Conservation (phyloP, 2,329 filamentous ascomycete genomes). For the Aspergillus costaricaensis region DNA sequence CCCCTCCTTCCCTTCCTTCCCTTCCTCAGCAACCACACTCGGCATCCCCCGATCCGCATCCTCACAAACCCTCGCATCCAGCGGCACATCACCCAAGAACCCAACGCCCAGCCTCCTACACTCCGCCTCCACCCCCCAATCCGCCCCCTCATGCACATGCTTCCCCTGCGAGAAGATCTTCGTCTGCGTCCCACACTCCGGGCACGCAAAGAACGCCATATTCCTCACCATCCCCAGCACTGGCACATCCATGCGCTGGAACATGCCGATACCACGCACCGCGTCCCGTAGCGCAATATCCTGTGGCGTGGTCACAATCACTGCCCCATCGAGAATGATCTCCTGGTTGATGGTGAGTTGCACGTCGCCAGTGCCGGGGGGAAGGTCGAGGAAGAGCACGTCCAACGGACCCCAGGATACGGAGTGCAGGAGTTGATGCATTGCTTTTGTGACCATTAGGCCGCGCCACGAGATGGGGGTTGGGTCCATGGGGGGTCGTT, state of each 20-base stretch:
- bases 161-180: slow-evolving; percentile 67
- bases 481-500: slow-evolving; percentile 42
- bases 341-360: slow-evolving; percentile 97
- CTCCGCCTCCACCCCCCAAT: slow-evolving; percentile 65
- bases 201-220: slow-evolving; percentile 83
- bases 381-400: slow-evolving; percentile 84
- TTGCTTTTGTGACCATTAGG: slow-evolving; percentile 95
- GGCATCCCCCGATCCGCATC: slow-evolving; percentile 86
- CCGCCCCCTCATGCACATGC: slow-evolving; percentile 37
- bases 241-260: slow-evolving; percentile 78
- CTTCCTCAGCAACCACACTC: slow-evolving; percentile 83
- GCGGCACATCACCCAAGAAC: slow-evolving; percentile 84
- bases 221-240: slow-evolving; percentile 86
- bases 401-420: slow-evolving; percentile 93
- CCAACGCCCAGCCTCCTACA: slow-evolving; percentile 73
- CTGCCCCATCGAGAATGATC: slow-evolving; percentile 76
- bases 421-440: slow-evolving; percentile 92
- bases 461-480: slow-evolving; percentile 93
- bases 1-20: slow-evolving; percentile 60
- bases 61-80: slow-evolving; percentile 82
- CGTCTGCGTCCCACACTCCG: slow-evolving; percentile 72
- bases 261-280: slow-evolving; percentile 89
- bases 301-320: slow-evolving; percentile 92
- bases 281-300: slow-evolving; percentile 91
- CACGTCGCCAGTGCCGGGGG: slow-evolving; percentile 92